Evolutionary conservation across 208 protist species (phyloP).

Genomic region (Trypanosoma brucei): DNA sequence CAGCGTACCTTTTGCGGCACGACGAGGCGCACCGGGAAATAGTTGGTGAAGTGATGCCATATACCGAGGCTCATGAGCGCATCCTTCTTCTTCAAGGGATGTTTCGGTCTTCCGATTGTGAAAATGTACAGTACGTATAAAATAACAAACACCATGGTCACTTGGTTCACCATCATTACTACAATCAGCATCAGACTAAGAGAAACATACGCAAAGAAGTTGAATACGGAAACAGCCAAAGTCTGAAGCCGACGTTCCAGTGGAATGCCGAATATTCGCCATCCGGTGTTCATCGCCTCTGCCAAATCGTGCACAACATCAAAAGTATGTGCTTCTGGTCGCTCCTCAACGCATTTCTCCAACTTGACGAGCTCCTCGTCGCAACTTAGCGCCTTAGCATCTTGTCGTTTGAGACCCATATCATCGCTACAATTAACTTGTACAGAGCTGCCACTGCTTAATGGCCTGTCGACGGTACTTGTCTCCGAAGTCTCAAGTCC

Average conservation of each 20-base stretch:
- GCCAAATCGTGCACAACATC: neutral
- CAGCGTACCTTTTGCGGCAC: slow-evolving; percentile 39
- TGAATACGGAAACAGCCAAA: slow-evolving; percentile 19
- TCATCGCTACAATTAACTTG: neutral
- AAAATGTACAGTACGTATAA: slow-evolving; percentile 70
- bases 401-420: slow-evolving; percentile 9
- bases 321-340: slow-evolving; percentile 14
- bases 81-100: slow-evolving; percentile 33
- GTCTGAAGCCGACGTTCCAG: slow-evolving; percentile 26
- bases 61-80: slow-evolving; percentile 27
- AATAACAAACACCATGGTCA: slow-evolving; percentile 54
- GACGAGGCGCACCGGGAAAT: slow-evolving; percentile 81
- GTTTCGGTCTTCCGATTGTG: slow-evolving; percentile 39
- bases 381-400: slow-evolving; percentile 24
- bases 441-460: neutral
- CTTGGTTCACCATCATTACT: slow-evolving; percentile 15
- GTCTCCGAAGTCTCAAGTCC: neutral
- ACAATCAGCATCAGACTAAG: slow-evolving; percentile 26
- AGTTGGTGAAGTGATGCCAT: slow-evolving; percentile 70
- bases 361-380: slow-evolving; percentile 35
- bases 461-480: neutral
- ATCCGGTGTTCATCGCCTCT: slow-evolving; percentile 1
- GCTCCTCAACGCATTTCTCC: slow-evolving; percentile 38
- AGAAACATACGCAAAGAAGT: slow-evolving; percentile 72
- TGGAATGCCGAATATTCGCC: slow-evolving; percentile 20